phyloP scores from a whole-genome alignment of 2,329 filamentous ascomycete species.

The Aureobasidium namibiae region DNA sequence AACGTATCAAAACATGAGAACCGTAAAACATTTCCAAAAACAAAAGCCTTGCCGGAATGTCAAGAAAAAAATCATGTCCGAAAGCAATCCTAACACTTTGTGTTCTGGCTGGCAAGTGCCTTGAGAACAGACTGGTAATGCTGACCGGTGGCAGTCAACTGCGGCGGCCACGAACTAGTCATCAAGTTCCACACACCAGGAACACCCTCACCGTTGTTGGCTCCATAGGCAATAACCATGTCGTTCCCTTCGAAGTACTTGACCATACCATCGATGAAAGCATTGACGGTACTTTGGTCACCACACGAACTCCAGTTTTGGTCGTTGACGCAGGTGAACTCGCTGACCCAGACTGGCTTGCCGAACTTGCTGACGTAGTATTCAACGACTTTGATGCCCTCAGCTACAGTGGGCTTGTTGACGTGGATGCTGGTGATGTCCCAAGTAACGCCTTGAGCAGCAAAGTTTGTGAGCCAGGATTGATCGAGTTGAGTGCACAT shows the following conservation, averaged over 20 bases:
- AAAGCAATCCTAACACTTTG: neutral
- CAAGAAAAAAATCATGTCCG: too few relatives aligned
- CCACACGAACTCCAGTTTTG: constrained; percentile 19
- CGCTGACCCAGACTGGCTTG: constrained; percentile 22
- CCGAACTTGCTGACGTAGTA: constrained; percentile 22
- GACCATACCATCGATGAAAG: constrained; percentile 20
- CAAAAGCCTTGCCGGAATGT: too few relatives aligned
- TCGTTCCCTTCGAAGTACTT: constrained; percentile 20
- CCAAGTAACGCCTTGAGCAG: constrained; percentile 16
- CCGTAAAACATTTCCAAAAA: too few relatives aligned
- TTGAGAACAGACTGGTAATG: constrained; percentile 11
- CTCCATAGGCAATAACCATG: constrained; percentile 21
- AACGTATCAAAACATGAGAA: too few relatives aligned
- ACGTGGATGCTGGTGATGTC: constrained; percentile 24
- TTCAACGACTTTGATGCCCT: constrained; percentile 20
- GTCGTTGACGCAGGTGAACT: constrained; percentile 23
- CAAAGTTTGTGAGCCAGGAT: constrained; percentile 21
- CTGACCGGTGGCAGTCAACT: constrained; percentile 8
- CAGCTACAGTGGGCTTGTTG: constrained; percentile 21
- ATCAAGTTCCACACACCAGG: constrained; percentile 13
- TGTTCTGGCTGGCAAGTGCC: neutral
- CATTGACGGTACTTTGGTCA: constrained; percentile 19
- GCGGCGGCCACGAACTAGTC: constrained; percentile 3
- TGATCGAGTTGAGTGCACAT: constrained; percentile 24
- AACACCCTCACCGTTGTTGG: constrained; percentile 21